phyloP scores from a whole-genome alignment of 1,139 yeast genomes.

The Suhomyces bribrorum region DNA sequence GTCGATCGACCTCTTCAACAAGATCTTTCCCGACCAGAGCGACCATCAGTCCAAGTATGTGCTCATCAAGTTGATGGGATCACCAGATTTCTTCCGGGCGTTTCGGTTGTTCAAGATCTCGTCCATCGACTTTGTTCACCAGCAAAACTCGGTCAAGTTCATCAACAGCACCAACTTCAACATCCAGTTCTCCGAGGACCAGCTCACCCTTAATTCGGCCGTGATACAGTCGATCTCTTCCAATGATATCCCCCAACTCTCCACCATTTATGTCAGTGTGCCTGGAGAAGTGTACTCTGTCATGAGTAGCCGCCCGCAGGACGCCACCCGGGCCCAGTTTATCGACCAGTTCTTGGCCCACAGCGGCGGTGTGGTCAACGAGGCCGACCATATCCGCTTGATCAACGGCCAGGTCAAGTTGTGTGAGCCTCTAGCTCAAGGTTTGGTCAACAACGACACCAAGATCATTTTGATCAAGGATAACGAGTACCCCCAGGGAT shows the following conservation, averaged over 20 bases:
- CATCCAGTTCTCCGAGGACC: conserved; percentile 20
- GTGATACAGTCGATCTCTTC: conserved; percentile 33
- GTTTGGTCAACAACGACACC: conserved; percentile 46
- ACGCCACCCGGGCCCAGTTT: conserved; percentile 31
- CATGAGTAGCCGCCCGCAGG: conserved; percentile 28
- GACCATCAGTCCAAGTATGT: conserved; percentile 23
- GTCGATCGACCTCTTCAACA: conserved; percentile 36
- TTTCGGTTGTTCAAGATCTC: conserved; percentile 41
- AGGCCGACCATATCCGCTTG: conserved; percentile 37
- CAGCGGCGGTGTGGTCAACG: conserved; percentile 36
- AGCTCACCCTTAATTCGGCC: conserved; percentile 37
- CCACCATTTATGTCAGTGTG: conserved; percentile 41
- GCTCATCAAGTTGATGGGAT: conserved; percentile 44
- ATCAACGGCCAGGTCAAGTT: conserved; percentile 54
- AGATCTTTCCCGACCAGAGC: conserved; percentile 32
- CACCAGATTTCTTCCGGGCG: conserved; percentile 42
- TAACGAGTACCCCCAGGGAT: conserved; percentile 13
- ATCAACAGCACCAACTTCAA: conserved; percentile 40
- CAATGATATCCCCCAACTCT: conserved; percentile 31
- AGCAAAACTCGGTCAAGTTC: conserved; percentile 32
- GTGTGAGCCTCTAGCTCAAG: conserved; percentile 77
- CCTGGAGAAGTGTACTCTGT: conserved; percentile 47
- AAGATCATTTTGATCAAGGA: conserved; percentile 55
- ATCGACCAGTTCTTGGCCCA: conserved; percentile 26
- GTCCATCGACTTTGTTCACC: conserved; percentile 25